Base-by-base conservation (phyloP, 1,139 yeast species). In the Geotrichum citri-aurantii region DNA sequence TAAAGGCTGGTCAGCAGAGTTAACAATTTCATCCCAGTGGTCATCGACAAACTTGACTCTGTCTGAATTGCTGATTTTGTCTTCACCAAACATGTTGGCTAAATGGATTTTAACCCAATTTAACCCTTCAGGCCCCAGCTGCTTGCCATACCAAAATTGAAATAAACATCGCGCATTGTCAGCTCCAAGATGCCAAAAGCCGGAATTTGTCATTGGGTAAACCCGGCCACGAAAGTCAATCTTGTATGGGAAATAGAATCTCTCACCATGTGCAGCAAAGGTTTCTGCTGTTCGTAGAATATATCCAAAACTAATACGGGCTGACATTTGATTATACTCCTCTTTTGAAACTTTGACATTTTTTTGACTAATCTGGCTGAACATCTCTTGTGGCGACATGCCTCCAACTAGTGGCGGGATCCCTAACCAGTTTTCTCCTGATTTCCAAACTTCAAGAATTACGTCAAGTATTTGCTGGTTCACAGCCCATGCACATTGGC, bases 401-500 rank as follows among this genome's bases (percentile, higher is more conserved):
- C 63, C 79, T 77, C 58, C 80, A 75, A 21, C 76, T 82, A 47
- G 76, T 73, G 2, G 92, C n/a, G 97, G 96, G 48, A 91, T 86
- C 59, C 85, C 92, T 61, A 88, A 75, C 65, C 86, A 85, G 59
- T 76, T 79, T 59, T 83, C 79, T 3, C 95, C 95, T 0, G 82
- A 77, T 67, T 89, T 88, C 96, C 97, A 90, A 61, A 84, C 81
- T 61, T 81, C 76, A 1, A 87, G 80, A 64, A 92, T 78, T 2
- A 87, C 81, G 40, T 81, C 79, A 62, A 88, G 81, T 3, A 92
- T 78, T 46, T 75, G 76, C 55, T 81, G 79, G 69, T 92, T 92
- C 23, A 92, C 84, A 0, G 95, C 84, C 98, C 98, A 92, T 0
- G 96, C 81, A 3, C 96, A 86, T 42, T 79, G 74, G n/a, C 97